phyloP scores from a whole-genome alignment of 164 flowering plant genomes.

The Vitis rotundifolia region DNA sequence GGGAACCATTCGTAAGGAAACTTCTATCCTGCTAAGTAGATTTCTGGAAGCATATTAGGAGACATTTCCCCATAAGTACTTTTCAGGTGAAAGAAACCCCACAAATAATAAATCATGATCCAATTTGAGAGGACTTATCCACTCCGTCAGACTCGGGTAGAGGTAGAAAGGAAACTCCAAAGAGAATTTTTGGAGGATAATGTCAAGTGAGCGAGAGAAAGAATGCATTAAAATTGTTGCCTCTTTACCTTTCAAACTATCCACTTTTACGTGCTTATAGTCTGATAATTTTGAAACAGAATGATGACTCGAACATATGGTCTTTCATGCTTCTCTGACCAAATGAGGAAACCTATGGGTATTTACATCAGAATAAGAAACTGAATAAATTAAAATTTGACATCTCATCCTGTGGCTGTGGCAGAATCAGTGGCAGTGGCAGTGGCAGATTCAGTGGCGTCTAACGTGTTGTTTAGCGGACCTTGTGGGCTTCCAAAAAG shows the following conservation, averaged over 20 bases:
- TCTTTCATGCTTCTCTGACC: constrained; percentile 7
- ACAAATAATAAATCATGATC: too few species aligned
- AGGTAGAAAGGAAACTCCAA: too few species aligned
- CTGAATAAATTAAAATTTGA: background rate
- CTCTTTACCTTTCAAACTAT: background rate
- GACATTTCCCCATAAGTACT: too few species aligned
- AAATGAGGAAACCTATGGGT: constrained; percentile 13
- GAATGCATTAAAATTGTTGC: background rate
- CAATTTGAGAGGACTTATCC: too few species aligned
- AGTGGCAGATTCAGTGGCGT: background rate
- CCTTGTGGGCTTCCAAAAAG: constrained; percentile 79
- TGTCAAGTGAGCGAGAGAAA: background rate
- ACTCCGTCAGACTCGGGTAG: too few species aligned
- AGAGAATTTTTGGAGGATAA: too few species aligned
- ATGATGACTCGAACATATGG: background rate
- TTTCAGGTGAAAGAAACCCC: too few species aligned
- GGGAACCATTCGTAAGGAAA: too few species aligned
- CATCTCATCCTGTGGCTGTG: background rate
- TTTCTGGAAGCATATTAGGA: too few species aligned
- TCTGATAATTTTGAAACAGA: background rate
- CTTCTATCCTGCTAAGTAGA: too few species aligned
- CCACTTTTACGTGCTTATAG: background rate
- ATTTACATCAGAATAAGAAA: constrained; percentile 7
- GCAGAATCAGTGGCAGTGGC: background rate
- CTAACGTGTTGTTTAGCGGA: constrained; percentile 28